A percentile compares a stretch with the other conserved stretches of the same genome.
These are phyloP conservation scores for Diddensiella caesifluorescens DNA, from an alignment of 805 yeast genomes.

Conservation along the genomic window DNA sequence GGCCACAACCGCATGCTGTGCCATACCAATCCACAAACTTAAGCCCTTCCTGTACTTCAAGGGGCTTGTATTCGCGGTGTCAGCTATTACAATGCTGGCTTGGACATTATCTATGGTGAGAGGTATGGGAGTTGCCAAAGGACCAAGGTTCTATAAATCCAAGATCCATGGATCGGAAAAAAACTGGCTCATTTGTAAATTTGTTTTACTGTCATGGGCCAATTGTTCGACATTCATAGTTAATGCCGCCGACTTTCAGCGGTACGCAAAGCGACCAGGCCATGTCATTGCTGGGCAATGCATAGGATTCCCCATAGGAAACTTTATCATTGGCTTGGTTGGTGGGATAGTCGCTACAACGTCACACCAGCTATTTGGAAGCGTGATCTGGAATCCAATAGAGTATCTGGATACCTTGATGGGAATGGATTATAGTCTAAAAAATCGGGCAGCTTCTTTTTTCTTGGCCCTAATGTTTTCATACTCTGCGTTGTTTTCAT, in stretches of 20 bases:
- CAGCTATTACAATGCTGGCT: conserved; percentile 13
- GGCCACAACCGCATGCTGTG: conserved; percentile 7
- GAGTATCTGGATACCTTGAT: conserved; percentile 11
- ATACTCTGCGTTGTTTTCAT: conserved; percentile 12
- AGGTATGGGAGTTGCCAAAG: background rate
- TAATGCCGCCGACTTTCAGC: conserved; percentile 16
- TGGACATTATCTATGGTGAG: conserved; percentile 13
- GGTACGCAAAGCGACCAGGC: conserved; percentile 11
- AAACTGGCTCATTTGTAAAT: conserved; percentile 11
- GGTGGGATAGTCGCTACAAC: conserved; percentile 46
- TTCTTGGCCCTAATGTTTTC: conserved; percentile 14
- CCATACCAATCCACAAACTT: conserved; percentile 12
- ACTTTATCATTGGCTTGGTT: conserved; percentile 23
- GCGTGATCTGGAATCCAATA: conserved; percentile 45
- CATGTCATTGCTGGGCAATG: conserved; percentile 14
- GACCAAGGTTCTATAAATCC: background rate
- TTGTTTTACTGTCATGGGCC: conserved; percentile 15
- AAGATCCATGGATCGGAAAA: background rate
- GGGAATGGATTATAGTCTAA: conserved; percentile 7
- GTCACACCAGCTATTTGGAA: conserved; percentile 36
- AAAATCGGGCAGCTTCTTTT: conserved; percentile 15
- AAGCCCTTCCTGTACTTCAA: conserved; percentile 11
- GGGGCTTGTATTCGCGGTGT: conserved; percentile 10
- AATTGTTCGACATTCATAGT: conserved; percentile 17
- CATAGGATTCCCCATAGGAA: conserved; percentile 15